phyloP scores from a whole-genome alignment of 208 protist species.

The Balamuthia mandrillaris region DNA sequence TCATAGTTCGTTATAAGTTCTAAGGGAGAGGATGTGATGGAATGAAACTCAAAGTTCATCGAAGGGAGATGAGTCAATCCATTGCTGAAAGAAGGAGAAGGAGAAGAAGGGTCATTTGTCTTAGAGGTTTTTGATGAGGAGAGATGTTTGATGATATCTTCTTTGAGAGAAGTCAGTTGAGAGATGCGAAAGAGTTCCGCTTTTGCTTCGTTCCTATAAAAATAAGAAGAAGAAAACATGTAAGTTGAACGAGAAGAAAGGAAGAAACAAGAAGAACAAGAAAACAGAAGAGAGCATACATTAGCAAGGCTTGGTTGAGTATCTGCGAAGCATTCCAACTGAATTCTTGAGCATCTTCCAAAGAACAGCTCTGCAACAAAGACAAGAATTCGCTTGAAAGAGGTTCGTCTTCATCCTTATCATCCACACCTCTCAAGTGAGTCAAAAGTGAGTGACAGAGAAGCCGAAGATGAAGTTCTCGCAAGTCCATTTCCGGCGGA shows the following conservation, averaged over 20 bases:
- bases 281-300: neutral
- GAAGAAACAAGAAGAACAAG: neutral
- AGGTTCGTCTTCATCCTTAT: neutral
- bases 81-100: no score
- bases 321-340: neutral
- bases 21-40: neutral
- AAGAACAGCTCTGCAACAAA: slow-evolving; percentile 2
- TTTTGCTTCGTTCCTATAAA: neutral
- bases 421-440: neutral
- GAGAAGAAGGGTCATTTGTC: no score
- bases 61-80: neutral
- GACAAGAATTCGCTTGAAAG: no score
- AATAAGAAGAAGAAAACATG: neutral
- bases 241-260: neutral
- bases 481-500: neutral
- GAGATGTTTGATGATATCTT: neutral
- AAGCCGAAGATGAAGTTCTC: neutral
- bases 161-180: neutral
- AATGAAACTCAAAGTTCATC: neutral
- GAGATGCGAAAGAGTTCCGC: neutral
- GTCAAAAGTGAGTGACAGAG: neutral
- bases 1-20: neutral
- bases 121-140: no score
- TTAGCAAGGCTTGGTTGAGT: neutral
- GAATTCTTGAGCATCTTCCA: neutral